Evolutionary conservation across 495 filamentous ascomycete species (phyloP).

Genomic region (Pyronema omphalodes): DNA sequence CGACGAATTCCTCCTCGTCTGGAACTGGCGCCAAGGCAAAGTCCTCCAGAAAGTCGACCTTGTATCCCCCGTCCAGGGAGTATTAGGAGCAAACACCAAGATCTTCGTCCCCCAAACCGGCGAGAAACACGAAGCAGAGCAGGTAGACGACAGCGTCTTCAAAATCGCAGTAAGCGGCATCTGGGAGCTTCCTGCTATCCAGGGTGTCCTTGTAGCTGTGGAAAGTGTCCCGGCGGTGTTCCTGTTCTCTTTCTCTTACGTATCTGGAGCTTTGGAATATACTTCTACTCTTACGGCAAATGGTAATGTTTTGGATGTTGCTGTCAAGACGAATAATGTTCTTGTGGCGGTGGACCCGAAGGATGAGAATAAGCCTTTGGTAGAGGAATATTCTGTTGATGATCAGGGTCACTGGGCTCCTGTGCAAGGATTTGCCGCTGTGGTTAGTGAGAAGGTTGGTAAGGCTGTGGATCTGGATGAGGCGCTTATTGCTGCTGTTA

Average conservation of each 20-base stretch:
- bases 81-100: slow-evolving; percentile 10
- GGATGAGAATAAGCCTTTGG: slow-evolving; percentile 28
- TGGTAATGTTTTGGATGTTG: slow-evolving; percentile 45
- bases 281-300: slow-evolving; percentile 31
- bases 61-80: slow-evolving; percentile 24
- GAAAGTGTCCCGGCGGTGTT: slow-evolving; percentile 43
- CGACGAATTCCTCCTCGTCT: slow-evolving; percentile 55
- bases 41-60: slow-evolving; percentile 38
- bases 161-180: slow-evolving; percentile 37
- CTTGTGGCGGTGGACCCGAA: slow-evolving; percentile 39
- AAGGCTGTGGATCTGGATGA: slow-evolving; percentile 8
- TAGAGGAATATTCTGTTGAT: slow-evolving; percentile 20
- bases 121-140: not conserved
- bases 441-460: slow-evolving; percentile 6
- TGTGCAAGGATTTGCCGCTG: not conserved
- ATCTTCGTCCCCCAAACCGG: slow-evolving; percentile 4
- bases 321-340: slow-evolving; percentile 19
- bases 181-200: slow-evolving; percentile 21
- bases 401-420: slow-evolving; percentile 7
- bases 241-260: slow-evolving; percentile 35
- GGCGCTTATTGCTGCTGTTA: slow-evolving; percentile 11
- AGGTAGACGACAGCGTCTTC: slow-evolving; percentile 11
- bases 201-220: slow-evolving; percentile 11
- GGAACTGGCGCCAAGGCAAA: slow-evolving; percentile 53
- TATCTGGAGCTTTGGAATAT: slow-evolving; percentile 28